These are phyloP conservation scores for Paecilomyces formosus DNA, from an alignment of 2,329 filamentous ascomycete genomes.

Conservation along the genomic window DNA sequence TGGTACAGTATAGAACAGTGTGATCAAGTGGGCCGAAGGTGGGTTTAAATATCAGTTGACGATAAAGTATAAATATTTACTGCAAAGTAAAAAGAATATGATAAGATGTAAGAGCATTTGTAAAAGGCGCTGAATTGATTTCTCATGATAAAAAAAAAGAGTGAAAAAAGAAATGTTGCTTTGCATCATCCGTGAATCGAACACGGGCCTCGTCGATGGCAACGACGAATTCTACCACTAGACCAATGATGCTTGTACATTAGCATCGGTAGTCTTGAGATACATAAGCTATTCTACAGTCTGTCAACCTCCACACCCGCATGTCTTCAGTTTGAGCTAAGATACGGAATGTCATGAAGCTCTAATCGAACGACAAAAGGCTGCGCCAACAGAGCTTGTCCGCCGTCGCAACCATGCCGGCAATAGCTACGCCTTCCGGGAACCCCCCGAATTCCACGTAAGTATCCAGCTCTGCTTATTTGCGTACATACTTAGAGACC, in stretches of 20 bases:
- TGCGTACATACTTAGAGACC: neutral
- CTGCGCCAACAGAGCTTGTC: constrained; percentile 9
- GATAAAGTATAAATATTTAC: neutral
- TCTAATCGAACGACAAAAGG: neutral
- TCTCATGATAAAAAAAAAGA: neutral
- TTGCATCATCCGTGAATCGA: constrained; percentile 41
- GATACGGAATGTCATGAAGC: neutral
- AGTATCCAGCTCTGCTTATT: constrained; percentile 8
- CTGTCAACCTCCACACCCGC: neutral
- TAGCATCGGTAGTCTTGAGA: no score
- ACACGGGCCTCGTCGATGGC: constrained; percentile 41
- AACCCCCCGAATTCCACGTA: constrained; percentile 34
- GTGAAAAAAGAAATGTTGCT: constrained; percentile 1
- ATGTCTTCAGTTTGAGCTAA: neutral
- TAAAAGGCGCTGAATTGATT: neutral
- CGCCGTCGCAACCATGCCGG: constrained; percentile 29
- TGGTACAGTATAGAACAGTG: constrained; percentile 22
- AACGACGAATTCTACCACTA: constrained; percentile 41
- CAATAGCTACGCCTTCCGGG: constrained; percentile 20
- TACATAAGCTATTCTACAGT: no score
- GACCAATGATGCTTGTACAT: constrained; percentile 37
- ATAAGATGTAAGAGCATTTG: neutral
- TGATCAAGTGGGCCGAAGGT: constrained; percentile 4
- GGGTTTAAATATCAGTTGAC: neutral
- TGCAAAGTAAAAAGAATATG: neutral